A percentile compares a stretch with the other conserved stretches of the same genome.
Conservation (phyloP, 2,329 filamentous ascomycete species). For the Coniochaeta prunicola region DNA sequence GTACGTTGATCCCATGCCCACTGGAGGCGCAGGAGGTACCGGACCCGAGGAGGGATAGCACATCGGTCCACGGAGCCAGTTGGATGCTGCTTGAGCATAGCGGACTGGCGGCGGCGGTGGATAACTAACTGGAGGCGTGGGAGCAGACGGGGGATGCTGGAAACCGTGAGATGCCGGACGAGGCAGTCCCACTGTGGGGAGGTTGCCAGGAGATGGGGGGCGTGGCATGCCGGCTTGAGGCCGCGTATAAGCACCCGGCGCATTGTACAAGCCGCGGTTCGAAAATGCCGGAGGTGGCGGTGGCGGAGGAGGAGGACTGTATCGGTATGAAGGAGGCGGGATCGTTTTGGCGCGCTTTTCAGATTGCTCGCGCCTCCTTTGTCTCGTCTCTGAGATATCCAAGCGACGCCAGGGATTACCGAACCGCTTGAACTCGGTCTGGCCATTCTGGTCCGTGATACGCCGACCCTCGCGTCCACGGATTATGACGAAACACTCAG, state of each 20-base stretch:
- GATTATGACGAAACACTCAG: constrained; percentile 15
- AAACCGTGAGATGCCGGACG: background rate
- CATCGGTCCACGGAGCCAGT: background rate
- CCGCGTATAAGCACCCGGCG: background rate
- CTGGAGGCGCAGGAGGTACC: background rate
- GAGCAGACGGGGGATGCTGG: constrained; percentile 15
- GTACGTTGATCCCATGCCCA: background rate
- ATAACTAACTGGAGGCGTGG: constrained; percentile 6
- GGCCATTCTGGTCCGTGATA: constrained; percentile 4
- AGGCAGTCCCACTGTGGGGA: background rate
- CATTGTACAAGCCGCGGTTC: background rate
- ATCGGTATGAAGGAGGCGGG: background rate
- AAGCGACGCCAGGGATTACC: constrained; percentile 16
- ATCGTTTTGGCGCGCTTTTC: constrained; percentile 44
- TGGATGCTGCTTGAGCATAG: background rate
- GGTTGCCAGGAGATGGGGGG: background rate
- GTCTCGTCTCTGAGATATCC: constrained; percentile 11
- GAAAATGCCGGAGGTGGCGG: background rate
- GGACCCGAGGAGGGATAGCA: background rate
- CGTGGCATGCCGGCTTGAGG: background rate
- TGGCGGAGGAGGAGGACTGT: background rate
- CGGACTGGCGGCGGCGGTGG: background rate
- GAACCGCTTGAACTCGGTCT: constrained; percentile 5
- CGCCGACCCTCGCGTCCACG: constrained; percentile 14
- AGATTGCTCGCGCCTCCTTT: background rate